Evolutionary conservation across 352 stramenopile genomes (phyloP), one percentile per base, ranked within the genome.

Genomic region (Hyaloperonospora brassicae): DNA sequence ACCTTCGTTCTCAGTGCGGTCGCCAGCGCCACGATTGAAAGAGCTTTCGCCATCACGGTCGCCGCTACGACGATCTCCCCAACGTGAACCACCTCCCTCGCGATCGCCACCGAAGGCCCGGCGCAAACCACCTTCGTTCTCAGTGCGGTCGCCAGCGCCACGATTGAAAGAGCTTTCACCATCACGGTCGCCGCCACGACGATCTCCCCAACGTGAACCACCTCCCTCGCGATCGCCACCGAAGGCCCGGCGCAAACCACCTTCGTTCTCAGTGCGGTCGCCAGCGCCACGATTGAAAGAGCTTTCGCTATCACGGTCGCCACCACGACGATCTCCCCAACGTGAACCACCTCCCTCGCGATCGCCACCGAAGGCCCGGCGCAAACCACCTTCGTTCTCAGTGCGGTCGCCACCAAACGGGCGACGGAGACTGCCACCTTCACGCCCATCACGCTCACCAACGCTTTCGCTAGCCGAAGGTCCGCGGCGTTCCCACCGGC

Each of bases 401-500:
- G 55, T 50, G n/a, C 56, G 56, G 38, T 76, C 68, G 5, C 61
- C 61, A 47, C 59, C 55, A 34, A 68, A 57, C 5, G 46, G 50
- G 22, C 72, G 61, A 38, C 61, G 61, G 22, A 61, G 35, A 7
- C 64, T 56, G 11, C 57, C 57, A 50, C 57, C 56, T 36, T 77
- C 65, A 34, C 61, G 66, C 25, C 48, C 52, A 47, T 71, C 59
- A 14, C 47, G 59, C 22, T 72, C 62, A 10, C 62, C 49, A 8
- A 41, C 56, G 24, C 57, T 72, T 23, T 76, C 66, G 35, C 72
- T 72, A 55, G 62, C 12, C 10, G 70, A n/a, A 52, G 74, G 75
- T 17, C 67, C 73, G 40, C 71, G 65, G 38, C 78, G 75, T 39
- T 86, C 78, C 72, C 78, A 85, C 40, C 72, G 66, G 10, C 75